A percentile compares a stretch with the other conserved stretches of the same genome.
Evolutionary conservation across 2,329 filamentous ascomycete species (phyloP).

Genomic region (Lasiodiplodia sp.): DNA sequence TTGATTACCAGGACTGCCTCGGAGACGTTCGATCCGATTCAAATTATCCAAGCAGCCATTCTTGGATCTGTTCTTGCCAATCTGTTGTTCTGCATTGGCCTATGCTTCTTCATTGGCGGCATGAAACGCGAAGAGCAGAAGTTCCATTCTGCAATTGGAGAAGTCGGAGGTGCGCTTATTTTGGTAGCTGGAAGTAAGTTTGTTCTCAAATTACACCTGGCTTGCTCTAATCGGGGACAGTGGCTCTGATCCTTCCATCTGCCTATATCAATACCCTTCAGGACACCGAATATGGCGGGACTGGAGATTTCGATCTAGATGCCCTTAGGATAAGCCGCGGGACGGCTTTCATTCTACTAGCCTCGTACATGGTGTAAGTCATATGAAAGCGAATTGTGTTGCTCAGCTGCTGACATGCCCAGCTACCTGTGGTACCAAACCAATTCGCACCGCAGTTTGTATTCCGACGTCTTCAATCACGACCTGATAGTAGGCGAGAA

Average conservation of each 20-base stretch:
- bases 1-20: slow-evolving; percentile 60
- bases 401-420: neutral
- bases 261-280: slow-evolving; percentile 60
- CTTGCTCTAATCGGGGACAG: slow-evolving; percentile 36
- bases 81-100: slow-evolving; percentile 77
- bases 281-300: slow-evolving; percentile 34
- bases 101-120: slow-evolving; percentile 82
- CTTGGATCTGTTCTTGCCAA: slow-evolving; percentile 84
- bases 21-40: slow-evolving; percentile 49
- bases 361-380: slow-evolving; percentile 63
- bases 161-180: slow-evolving; percentile 80
- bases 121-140: slow-evolving; percentile 70
- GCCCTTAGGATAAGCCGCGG: slow-evolving; percentile 73
- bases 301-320: slow-evolving; percentile 45
- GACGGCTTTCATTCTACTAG: slow-evolving; percentile 72
- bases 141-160: slow-evolving; percentile 80
- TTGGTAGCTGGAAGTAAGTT: slow-evolving; percentile 73
- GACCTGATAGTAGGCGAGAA: slow-evolving; percentile 75
- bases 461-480: slow-evolving; percentile 73
- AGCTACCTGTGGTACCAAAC: slow-evolving; percentile 72
- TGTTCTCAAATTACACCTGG: neutral
- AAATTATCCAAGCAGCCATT: slow-evolving; percentile 84
- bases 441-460: slow-evolving; percentile 78
- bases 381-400: neutral
- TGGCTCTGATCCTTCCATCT: slow-evolving; percentile 57